A percentile compares a stretch with the other conserved stretches of the same genome.
Conservation (phyloP, 441 rosid genomes). For the Bocquillonia castaneifolia region DNA sequence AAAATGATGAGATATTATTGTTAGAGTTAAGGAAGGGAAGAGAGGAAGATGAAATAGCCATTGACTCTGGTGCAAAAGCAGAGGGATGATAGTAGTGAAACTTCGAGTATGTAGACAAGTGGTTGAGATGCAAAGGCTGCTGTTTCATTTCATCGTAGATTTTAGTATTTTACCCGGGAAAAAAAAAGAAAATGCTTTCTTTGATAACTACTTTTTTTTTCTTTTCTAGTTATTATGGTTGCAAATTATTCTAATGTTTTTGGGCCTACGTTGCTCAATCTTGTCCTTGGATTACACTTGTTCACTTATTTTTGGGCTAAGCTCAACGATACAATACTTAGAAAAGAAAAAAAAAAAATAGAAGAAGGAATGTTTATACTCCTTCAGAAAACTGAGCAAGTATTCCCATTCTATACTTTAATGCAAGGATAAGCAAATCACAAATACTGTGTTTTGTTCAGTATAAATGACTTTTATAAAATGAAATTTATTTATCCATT, state of each 20-base stretch:
- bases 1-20: conserved; percentile 1
- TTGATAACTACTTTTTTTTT: no score
- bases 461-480: no score
- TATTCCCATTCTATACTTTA: no score
- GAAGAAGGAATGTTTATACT: no score
- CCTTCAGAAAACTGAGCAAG: no score
- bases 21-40: conserved; percentile 33
- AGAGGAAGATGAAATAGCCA: conserved; percentile 34
- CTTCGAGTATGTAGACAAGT: conserved; percentile 22
- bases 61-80: conserved; percentile 5
- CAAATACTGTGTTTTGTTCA: no score
- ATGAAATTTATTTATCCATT: no score
- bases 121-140: conserved; percentile 22
- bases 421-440: no score
- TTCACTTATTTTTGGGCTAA: background rate
- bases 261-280: background rate
- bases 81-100: background rate
- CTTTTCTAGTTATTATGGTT: background rate
- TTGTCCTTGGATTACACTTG: background rate
- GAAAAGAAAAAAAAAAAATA: no score
- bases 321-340: background rate
- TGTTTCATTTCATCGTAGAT: no score
- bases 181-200: background rate
- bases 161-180: conserved; percentile 8
- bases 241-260: background rate